Evolutionary conservation across 192 early-diverging fungal genomes (phyloP), one percentile per base, ranked within the genome.

Genomic region (Chytriomyces sp.): DNA sequence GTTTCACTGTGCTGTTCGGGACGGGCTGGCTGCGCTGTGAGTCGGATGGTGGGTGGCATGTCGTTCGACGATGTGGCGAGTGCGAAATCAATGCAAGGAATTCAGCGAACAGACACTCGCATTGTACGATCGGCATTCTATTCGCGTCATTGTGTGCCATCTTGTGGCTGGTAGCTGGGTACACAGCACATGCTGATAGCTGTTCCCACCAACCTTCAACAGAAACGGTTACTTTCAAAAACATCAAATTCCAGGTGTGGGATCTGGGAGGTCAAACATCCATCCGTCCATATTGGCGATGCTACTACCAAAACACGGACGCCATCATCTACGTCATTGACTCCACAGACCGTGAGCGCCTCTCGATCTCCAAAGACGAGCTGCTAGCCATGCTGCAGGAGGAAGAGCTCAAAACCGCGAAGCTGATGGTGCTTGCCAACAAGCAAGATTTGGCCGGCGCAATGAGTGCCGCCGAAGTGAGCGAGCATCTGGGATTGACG

Each of bases 161-260:
- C n/a, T n/a, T n/a, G n/a, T n/a, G n/a, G n/a, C n/a, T n/a, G n/a
- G n/a, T n/a, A n/a, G n/a, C n/a, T n/a, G n/a, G n/a, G n/a, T n/a
- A n/a, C n/a, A n/a, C n/a, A n/a, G n/a, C n/a, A n/a, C n/a, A n/a
- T n/a, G n/a, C n/a, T n/a, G n/a, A n/a, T n/a, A n/a, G n/a, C n/a
- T n/a, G n/a, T n/a, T n/a, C n/a, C n/a, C n/a, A n/a, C n/a, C n/a
- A n/a, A n/a, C n/a, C n/a, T n/a, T n/a, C n/a, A n/a, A n/a, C 44
- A 71, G 96, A 96, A 76, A 96, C 96, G 8, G 92, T 98, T 40
- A 85, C 88, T 37, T 96, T 94, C 84, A 98, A 97, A 68, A 99
- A 99, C 83, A 92, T 99, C 78, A 96, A 96, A 80, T 98, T 99
- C 85, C 94, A 96, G 83, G 97, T 96, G 52, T 95, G 96, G 96